Conservation (phyloP, 2,329 filamentous ascomycete genomes). For the Cladophialophora chaetospira region DNA sequence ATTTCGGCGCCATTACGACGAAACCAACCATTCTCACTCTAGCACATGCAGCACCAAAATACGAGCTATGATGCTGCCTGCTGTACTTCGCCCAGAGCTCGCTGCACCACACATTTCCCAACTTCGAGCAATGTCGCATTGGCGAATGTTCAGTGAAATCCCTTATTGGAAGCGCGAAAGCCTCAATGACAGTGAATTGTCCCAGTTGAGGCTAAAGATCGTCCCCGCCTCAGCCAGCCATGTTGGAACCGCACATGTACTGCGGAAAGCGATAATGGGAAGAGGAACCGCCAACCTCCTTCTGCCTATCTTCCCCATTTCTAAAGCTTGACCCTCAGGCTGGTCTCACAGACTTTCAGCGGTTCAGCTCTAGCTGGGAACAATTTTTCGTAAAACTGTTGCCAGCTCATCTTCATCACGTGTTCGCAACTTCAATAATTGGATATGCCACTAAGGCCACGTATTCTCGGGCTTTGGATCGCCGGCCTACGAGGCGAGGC, state of each 20-base stretch:
- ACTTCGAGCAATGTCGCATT: too few species aligned
- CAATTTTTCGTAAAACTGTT: constrained; percentile 3
- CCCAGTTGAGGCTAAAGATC: constrained; percentile 4
- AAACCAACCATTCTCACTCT: not conserved
- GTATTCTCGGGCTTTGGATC: constrained; percentile 1
- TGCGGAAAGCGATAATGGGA: not conserved
- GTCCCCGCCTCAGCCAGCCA: constrained; percentile 5
- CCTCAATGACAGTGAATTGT: not conserved
- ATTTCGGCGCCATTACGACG: too few species aligned
- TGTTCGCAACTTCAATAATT: constrained; percentile 1
- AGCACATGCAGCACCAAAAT: not conserved
- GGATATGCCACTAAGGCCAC: not conserved
- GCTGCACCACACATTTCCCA: not conserved
- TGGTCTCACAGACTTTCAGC: constrained; percentile 1
- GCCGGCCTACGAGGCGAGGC: not conserved
- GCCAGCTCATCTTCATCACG: constrained; percentile 13
- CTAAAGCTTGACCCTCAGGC: constrained; percentile 1
- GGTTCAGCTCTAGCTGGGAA: not conserved
- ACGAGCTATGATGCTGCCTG: not conserved
- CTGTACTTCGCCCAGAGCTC: not conserved
- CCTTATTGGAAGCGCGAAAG: not conserved
- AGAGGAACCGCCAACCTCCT: not conserved
- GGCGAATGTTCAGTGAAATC: not conserved
- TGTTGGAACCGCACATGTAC: constrained; percentile 3
- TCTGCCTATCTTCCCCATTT: not conserved